Conservation (phyloP, 2,329 filamentous ascomycete species). For the Penicillium sp. region DNA sequence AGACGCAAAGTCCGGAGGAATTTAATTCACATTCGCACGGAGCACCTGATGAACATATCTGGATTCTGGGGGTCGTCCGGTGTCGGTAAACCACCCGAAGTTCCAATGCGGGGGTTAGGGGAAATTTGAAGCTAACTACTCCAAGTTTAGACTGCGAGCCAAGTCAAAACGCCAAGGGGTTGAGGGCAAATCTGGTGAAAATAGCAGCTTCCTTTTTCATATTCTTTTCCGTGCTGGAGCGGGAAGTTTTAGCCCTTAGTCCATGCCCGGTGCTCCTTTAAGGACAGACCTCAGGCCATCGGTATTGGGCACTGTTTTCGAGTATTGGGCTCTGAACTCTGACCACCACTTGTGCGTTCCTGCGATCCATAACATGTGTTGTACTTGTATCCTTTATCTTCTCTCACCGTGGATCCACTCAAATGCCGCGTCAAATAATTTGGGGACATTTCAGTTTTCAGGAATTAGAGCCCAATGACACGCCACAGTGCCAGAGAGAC, state of each 20-base stretch:
- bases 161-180: not conserved
- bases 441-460: not conserved
- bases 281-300: not conserved
- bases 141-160: not conserved
- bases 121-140: not conserved
- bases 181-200: not conserved
- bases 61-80: not conserved
- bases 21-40: not conserved
- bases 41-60: not conserved
- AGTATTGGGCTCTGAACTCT: not conserved
- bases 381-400: too few relatives aligned
- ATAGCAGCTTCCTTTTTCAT: not conserved
- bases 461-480: not conserved
- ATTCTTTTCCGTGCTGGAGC: not conserved
- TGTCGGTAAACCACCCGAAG: slow-evolving; percentile 11
- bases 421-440: not conserved
- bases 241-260: not conserved
- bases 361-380: not conserved
- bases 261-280: not conserved
- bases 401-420: too few relatives aligned
- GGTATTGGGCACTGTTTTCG: not conserved
- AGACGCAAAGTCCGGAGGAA: not conserved
- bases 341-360: not conserved
- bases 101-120: slow-evolving; percentile 9
- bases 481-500: not conserved